Conservation (phyloP, 1,284 basidiomycete genomes). For the Cutaneotrichosporon sp. region DNA sequence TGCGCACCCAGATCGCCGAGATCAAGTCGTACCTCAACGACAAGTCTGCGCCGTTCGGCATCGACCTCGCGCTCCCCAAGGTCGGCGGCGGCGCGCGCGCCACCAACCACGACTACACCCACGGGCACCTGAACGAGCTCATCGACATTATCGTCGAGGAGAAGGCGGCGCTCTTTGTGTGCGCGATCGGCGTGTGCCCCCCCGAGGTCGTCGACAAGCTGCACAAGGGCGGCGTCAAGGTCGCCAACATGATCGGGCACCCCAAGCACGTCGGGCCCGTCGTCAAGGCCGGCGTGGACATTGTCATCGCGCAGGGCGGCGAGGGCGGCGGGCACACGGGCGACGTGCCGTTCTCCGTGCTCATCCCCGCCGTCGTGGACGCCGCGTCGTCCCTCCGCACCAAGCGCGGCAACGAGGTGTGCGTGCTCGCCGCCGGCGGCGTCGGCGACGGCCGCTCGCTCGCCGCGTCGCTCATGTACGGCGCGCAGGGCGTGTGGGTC, state of each 20-base stretch:
- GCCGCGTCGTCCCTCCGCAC: slow-evolving; percentile 70
- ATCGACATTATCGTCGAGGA: slow-evolving; percentile 86
- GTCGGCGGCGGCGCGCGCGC: slow-evolving; percentile 78
- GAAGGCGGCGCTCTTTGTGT: slow-evolving; percentile 78
- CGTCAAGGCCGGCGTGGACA: slow-evolving; percentile 73
- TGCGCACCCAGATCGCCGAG: slow-evolving; percentile 63
- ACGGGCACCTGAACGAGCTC: slow-evolving; percentile 68
- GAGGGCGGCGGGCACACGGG: slow-evolving; percentile 73
- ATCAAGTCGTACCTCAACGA: slow-evolving; percentile 67
- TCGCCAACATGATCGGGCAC: slow-evolving; percentile 86
- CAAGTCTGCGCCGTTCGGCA: slow-evolving; percentile 69
- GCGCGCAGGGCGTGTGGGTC: slow-evolving; percentile 84
- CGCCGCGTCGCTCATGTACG: slow-evolving; percentile 79
- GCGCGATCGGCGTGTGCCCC: slow-evolving; percentile 75
- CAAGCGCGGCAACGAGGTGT: slow-evolving; percentile 72
- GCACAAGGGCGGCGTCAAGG: slow-evolving; percentile 74
- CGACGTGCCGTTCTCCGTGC: slow-evolving; percentile 40
- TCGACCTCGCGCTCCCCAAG: slow-evolving; percentile 81
- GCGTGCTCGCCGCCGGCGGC: slow-evolving; percentile 81
- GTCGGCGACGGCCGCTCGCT: slow-evolving; percentile 82
- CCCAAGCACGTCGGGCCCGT: slow-evolving; percentile 83
- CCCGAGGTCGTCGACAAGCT: slow-evolving; percentile 72
- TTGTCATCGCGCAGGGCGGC: slow-evolving; percentile 85
- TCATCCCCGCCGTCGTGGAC: slow-evolving; percentile 72
- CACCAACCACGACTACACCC: slow-evolving; percentile 68